phyloP scores from a whole-genome alignment of 2,329 filamentous ascomycete genomes.

The Paecilomyces formosus region DNA sequence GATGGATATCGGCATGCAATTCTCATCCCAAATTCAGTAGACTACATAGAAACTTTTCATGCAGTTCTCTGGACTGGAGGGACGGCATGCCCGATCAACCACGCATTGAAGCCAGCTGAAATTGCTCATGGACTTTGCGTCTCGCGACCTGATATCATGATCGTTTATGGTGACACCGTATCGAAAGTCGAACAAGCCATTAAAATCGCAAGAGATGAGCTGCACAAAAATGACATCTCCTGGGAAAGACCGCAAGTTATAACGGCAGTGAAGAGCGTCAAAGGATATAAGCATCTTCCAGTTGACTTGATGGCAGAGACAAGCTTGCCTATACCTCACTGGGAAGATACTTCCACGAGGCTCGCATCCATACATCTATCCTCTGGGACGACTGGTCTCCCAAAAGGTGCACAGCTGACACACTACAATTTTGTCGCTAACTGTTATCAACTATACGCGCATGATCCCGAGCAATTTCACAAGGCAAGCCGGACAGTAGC shows the following conservation, averaged over 20 bases:
- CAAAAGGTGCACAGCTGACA: slow-evolving; percentile 47
- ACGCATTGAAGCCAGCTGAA: slow-evolving; percentile 31
- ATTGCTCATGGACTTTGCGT: slow-evolving; percentile 38
- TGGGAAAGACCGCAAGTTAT: slow-evolving; percentile 30
- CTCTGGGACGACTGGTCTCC: slow-evolving; percentile 44
- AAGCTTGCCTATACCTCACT: slow-evolving; percentile 30
- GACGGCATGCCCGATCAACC: slow-evolving; percentile 33
- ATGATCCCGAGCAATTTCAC: slow-evolving; percentile 30
- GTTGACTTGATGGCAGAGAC: slow-evolving; percentile 19
- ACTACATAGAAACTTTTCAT: slow-evolving; percentile 33
- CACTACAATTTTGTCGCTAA: slow-evolving; percentile 46
- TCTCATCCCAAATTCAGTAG: slow-evolving; percentile 40
- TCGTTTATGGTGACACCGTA: slow-evolving; percentile 31
- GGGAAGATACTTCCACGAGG: slow-evolving; percentile 23
- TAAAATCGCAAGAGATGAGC: slow-evolving; percentile 18
- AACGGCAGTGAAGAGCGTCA: slow-evolving; percentile 25
- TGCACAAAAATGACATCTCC: slow-evolving; percentile 17
- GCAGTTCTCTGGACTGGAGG: slow-evolving; percentile 37
- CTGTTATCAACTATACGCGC: slow-evolving; percentile 26
- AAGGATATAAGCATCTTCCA: slow-evolving; percentile 10
- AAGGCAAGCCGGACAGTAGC: slow-evolving; percentile 28
- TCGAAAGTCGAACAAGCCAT: slow-evolving; percentile 25
- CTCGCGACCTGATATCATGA: slow-evolving; percentile 34
- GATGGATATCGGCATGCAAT: slow-evolving; percentile 36
- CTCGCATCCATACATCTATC: slow-evolving; percentile 32